Evolutionary conservation across 176 grass and related monocot species (phyloP).

Genomic region (Thinopyrum elongatum): DNA sequence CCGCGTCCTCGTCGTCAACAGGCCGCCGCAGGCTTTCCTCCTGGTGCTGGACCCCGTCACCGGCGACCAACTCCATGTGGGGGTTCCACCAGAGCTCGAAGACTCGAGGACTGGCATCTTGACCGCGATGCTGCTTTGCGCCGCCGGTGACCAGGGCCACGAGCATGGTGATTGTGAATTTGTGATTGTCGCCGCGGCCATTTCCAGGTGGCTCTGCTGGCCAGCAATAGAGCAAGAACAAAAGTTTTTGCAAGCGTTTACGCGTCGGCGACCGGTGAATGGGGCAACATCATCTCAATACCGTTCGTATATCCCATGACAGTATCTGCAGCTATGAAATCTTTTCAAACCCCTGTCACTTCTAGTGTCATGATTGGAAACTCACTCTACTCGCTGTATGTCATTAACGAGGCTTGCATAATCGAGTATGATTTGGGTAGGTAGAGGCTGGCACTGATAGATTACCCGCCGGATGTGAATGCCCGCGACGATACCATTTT

Average conservation of each 20-base stretch:
- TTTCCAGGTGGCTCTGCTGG: neutral
- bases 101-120: neutral
- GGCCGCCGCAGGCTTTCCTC: neutral
- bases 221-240: too few species aligned
- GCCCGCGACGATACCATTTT: neutral
- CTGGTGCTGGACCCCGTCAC: conserved; percentile 9
- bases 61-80: neutral
- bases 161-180: neutral
- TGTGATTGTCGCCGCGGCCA: neutral
- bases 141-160: neutral
- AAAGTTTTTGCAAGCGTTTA: neutral
- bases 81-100: neutral
- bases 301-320: neutral
- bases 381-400: neutral
- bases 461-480: neutral
- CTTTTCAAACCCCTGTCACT: neutral
- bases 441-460: neutral
- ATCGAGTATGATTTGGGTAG: neutral
- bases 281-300: neutral
- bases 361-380: neutral
- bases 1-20: neutral
- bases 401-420: neutral
- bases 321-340: neutral
- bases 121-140: neutral
- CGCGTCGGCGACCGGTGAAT: neutral